Evolutionary conservation across 2,329 filamentous ascomycete genomes (phyloP).

Genomic region (Aureobasidium sp.): DNA sequence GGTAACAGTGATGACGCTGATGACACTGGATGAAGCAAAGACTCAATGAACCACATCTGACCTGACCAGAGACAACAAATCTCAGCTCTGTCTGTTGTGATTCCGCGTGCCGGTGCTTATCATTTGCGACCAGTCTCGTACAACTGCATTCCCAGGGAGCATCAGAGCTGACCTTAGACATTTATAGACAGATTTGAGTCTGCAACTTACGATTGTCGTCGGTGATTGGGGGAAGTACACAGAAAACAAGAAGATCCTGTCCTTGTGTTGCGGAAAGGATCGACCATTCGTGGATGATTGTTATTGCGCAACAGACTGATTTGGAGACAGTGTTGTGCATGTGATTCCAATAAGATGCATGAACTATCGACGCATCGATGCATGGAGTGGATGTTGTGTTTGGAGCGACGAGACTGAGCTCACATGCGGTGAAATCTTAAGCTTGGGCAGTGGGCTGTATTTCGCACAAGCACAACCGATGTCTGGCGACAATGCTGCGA

Average conservation of each 20-base stretch:
- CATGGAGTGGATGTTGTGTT: background rate
- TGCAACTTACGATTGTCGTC: background rate
- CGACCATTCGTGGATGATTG: background rate
- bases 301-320: background rate
- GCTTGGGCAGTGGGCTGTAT: background rate
- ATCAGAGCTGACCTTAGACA: background rate
- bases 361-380: background rate
- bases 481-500: background rate
- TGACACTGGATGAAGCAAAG: background rate
- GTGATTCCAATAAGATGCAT: background rate
- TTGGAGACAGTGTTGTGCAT: slow-evolving; percentile 2
- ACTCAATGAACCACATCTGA: background rate
- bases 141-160: background rate
- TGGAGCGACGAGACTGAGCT: background rate
- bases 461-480: background rate
- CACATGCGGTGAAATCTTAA: background rate
- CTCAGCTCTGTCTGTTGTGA: background rate
- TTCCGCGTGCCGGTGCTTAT: background rate
- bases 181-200: background rate
- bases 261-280: background rate
- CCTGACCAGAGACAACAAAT: background rate
- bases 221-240: no score
- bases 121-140: background rate
- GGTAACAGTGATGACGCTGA: background rate
- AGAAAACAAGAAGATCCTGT: no score